Base-by-base conservation (phyloP, 1,284 basidiomycete genomes). In the Trametes hirsuta region DNA sequence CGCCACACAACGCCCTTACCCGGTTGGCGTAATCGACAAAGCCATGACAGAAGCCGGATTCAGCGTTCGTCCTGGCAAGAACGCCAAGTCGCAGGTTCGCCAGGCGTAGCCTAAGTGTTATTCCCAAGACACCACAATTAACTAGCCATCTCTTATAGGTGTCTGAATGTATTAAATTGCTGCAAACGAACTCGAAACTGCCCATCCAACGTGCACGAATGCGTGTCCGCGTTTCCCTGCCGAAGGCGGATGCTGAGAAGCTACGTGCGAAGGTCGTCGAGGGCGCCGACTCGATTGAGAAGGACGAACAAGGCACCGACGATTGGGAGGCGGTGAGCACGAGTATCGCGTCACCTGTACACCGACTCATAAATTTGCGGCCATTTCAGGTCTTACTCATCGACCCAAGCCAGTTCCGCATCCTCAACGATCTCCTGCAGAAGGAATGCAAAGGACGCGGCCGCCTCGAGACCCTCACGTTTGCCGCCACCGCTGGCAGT, bases 11-110 rank as follows among this genome's bases (percentile, higher is more conserved):
- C 81, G 89, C 24, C 95, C 95, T 4, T 96, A 98, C 74, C 91
- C 95, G 1, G 94, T 97, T 47, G 91, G 93, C 21, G 95, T 99
- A 81, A 94, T 99, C 63, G 97, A 99, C 72, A 99, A 98, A 77
- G 96, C 95, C 0, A 97, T 99, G 94, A 79, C 86, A 24, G 96
- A 98, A 73, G 88, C 94, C 6, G 95, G 96, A 11, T 97, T 92
- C 76, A 95, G 92, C 66, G 90, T 97, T 40, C 93, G 94, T 71
- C 84, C 84, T 30, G 88, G 89, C 60, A 97, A 97, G 80, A 91
- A 85, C 47, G 95, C 95, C 18, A 99, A 99, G 78, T 91, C 89
- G 60, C 95, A 97, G 83, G 90, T 90, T 61, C 42, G 61, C 30
- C 4, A 30, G 45, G 25, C 41, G 6, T 9, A 30, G 18, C n/a